phyloP scores from a whole-genome alignment of 192 early-diverging fungal genomes.

The Podila epicladia region DNA sequence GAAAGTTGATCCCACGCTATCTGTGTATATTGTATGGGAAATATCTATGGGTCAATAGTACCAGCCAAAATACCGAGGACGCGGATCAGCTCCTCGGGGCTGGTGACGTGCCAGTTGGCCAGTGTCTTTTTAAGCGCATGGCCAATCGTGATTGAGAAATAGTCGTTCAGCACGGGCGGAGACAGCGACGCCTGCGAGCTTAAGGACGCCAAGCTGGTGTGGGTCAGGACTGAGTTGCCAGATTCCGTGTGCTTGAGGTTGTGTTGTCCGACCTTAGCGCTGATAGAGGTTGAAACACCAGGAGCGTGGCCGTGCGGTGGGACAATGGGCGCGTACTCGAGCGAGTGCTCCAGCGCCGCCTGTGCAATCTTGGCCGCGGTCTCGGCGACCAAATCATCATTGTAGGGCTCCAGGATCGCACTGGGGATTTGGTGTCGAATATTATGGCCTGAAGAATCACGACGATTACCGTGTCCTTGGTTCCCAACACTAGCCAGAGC shows the following conservation, averaged over 20 bases:
- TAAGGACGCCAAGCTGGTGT: conserved; percentile 12
- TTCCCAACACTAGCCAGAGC: conserved; percentile 54
- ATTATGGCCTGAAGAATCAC: conserved; percentile 7
- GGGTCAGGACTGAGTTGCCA: neutral
- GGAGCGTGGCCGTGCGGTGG: conserved; percentile 1
- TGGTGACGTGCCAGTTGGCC: conserved; percentile 85
- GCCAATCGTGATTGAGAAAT: conserved; percentile 87
- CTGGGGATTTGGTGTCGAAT: neutral
- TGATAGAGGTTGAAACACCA: neutral
- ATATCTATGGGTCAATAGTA: conserved; percentile 16
- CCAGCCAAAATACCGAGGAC: conserved; percentile 39
- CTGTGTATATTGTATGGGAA: neutral
- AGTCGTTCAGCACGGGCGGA: conserved; percentile 28
- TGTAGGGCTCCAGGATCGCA: conserved; percentile 24
- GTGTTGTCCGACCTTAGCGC: neutral
- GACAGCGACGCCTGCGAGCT: conserved; percentile 15
- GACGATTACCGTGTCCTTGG: neutral
- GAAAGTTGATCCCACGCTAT: too few species aligned
- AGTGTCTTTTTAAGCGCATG: conserved; percentile 87
- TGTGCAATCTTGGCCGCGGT: conserved; percentile 41
- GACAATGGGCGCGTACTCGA: conserved; percentile 8
- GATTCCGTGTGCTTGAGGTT: conserved; percentile 18
- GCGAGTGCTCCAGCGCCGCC: conserved; percentile 20
- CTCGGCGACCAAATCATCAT: conserved; percentile 22
- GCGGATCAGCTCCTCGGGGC: conserved; percentile 72